Base-by-base conservation (phyloP, 768 basidiomycete genomes). In the Chalciporus chontae region DNA sequence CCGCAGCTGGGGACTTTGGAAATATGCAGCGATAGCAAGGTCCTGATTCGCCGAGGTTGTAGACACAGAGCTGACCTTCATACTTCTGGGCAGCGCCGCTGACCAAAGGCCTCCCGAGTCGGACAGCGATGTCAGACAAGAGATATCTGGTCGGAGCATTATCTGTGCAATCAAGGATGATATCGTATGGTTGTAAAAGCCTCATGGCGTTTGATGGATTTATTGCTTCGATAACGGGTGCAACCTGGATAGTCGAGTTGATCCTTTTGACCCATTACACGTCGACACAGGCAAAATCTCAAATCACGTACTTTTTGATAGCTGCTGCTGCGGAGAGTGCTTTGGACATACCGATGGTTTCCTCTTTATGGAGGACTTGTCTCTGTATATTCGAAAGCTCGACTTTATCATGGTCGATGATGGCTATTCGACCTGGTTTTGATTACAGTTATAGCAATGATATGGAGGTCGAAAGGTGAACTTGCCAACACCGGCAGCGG, bases 1-100 rank as follows among this genome's bases (percentile, higher is more conserved):
- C 81, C 17, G 72, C 76, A 4, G 81, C 76, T 1, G 93, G 83
- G 2, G 92, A 83, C 45, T 76, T 79, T 0, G 95, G 94, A 66
- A 94, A 98, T 38, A 98, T 68, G 65, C 96, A 98, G 14, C 96
- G 79, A 68, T 95, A 97, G 68, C 96, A 99, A 0, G 94, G 94
- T 1, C 92, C 85, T 24, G 78, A 69, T 17, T 71, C 67, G 6
- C 77, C 81, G 4, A 84, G 68, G 61, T 91, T 90, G 65, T 90
- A 93, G 13, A 79, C 73, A 59, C 81, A 85, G 5, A 93, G 74
- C 63, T 92, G 90, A 0, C 90, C 90, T 52, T 91, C 89, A 57
- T 78, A 86, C 58, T 80, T 80, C 62, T 90, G 90, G 0, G 96
- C 96, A 2, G 94, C 96, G 8, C 95, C 95, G 50, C 89, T 91